Base-by-base conservation (phyloP, 1,139 yeast species). In the Geotrichum candidum region DNA sequence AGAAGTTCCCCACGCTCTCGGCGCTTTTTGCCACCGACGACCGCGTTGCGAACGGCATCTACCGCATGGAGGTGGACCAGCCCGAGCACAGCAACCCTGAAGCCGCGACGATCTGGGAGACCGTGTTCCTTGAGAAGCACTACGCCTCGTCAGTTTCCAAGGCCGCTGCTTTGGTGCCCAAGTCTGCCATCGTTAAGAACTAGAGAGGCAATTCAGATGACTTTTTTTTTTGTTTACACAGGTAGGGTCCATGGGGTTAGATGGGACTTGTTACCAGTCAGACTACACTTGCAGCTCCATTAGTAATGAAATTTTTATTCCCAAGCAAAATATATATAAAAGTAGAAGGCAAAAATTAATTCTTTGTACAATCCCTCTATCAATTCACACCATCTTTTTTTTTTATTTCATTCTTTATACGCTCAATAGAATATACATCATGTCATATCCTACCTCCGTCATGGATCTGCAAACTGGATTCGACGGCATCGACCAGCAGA, bases 21-120 rank as follows among this genome's bases (percentile, higher is more conserved):
- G 89, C 95, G 0, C 78, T 92, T 61, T 91, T 87, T 77, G 84
- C 90, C 48, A 89, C 97, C 0, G 97, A 91, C 60, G 99, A 94
- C 70, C 81, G 95, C 67, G 83, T 92, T 52, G 89, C 89, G 18
- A 83, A 86, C 65, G 97, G 97, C 61, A 78, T 80, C 5, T 87
- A 87, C 70, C 84, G 85, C 46, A 80, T 86, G 68, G 90, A 86
- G 60, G 81, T 84, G 35, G 82, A 82, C 54, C 86, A 84, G 57
- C 84, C 90, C 10, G 90, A 88, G 68, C 84, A 95, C 73, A 79
- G 88, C 67, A 91, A 92, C 70, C 83, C 96, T 2, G 92, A 87
- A 58, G 95, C 95, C 15, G 96, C 97, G 1, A 87, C 91, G 0
- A 77, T 92, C 56, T 94, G 97, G 96, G 98, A 94, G 71, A 84